Conservation (phyloP, 805 yeast genomes). For the Schizosaccharomyces osmophilus region DNA sequence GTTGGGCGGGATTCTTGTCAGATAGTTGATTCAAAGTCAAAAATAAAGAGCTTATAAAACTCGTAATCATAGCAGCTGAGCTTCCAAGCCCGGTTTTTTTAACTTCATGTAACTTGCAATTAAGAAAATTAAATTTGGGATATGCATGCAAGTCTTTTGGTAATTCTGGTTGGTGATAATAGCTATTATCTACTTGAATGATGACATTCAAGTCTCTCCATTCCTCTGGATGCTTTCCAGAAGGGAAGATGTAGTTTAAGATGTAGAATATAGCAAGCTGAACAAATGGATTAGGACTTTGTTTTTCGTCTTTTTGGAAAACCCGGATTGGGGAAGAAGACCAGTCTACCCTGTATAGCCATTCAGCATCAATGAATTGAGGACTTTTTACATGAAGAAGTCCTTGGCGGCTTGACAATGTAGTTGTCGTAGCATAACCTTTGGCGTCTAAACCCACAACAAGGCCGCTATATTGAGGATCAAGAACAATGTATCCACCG, state of each 20-base stretch:
- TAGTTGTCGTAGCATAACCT: conserved; percentile 42
- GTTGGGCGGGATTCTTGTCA: neutral
- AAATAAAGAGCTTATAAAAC: conserved; percentile 44
- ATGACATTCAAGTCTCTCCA: conserved; percentile 21
- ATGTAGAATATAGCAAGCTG: conserved; percentile 36
- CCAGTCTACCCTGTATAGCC: conserved; percentile 19
- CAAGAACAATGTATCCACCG: conserved; percentile 83
- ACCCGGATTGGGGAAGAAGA: conserved; percentile 3
- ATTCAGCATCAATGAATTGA: conserved; percentile 46
- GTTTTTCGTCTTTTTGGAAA: conserved; percentile 9
- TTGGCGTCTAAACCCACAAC: conserved; percentile 74
- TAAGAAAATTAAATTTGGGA: conserved; percentile 33
- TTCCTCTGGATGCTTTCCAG: neutral
- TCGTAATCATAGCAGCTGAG: conserved; percentile 78
- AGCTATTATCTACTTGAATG: conserved; percentile 66
- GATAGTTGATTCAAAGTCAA: conserved; percentile 14
- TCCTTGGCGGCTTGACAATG: neutral
- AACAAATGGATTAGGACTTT: conserved; percentile 42
- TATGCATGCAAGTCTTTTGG: conserved; percentile 15
- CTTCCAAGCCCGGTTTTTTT: conserved; percentile 92
- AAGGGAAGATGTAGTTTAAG: conserved; percentile 22
- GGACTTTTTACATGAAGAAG: conserved; percentile 30
- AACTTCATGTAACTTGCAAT: conserved; percentile 35
- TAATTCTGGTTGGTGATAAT: conserved; percentile 44
- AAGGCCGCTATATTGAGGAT: conserved; percentile 47